Evolutionary conservation across 2,329 filamentous ascomycete genomes (phyloP).

Genomic region (Talaromyces piceae): DNA sequence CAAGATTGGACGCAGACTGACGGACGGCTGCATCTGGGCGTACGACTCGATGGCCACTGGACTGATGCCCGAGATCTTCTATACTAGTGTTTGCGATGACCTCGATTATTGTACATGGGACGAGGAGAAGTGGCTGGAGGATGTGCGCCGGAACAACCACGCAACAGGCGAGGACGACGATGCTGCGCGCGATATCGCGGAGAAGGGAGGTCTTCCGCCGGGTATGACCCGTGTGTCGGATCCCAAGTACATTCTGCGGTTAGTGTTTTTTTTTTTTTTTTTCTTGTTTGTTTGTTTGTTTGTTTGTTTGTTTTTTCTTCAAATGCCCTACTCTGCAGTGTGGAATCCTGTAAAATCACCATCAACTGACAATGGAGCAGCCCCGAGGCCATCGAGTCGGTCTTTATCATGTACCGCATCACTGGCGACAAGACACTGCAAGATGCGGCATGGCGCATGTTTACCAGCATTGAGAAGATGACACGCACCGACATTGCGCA

Average conservation of each 20-base stretch:
- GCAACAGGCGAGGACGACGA: background rate
- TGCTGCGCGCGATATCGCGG: background rate
- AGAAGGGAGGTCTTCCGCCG: conserved; percentile 7
- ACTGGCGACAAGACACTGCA: conserved; percentile 46
- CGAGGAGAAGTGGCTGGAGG: conserved; percentile 35
- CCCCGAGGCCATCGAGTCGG: conserved; percentile 54
- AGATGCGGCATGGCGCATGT: conserved; percentile 45
- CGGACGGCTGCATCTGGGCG: conserved; percentile 56
- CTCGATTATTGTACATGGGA: conserved; percentile 45
- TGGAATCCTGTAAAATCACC: no score
- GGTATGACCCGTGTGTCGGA: conserved; percentile 10
- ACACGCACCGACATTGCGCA: conserved; percentile 38
- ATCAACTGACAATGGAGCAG: no score
- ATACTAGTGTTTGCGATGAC: conserved; percentile 45
- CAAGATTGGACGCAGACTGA: conserved; percentile 48
- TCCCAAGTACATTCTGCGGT: conserved; percentile 13
- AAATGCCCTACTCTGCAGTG: no score
- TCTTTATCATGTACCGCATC: conserved; percentile 54
- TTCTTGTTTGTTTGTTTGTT: background rate
- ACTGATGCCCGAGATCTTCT: conserved; percentile 55
- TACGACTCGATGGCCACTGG: conserved; percentile 51
- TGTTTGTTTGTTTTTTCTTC: background rate
- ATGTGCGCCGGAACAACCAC: conserved; percentile 15
- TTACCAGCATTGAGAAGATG: conserved; percentile 38
- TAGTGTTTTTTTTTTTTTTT: background rate